phyloP scores from a whole-genome alignment of 202 grass and related monocot species.

The Digitaria exilis region DNA sequence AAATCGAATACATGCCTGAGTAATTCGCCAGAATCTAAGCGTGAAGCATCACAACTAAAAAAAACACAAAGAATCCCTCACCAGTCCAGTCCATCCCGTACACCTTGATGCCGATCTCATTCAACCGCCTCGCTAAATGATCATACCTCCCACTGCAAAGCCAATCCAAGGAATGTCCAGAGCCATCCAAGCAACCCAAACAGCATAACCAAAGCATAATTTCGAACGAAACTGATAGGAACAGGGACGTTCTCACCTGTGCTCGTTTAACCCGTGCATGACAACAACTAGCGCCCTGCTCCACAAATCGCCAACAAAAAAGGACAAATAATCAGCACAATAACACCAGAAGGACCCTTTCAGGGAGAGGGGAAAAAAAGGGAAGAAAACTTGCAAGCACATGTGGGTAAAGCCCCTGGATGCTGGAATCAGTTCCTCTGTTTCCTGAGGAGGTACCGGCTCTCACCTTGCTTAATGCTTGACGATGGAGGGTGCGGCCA shows the following conservation, averaged over 20 bases:
- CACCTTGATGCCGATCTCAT: conserved; percentile 81
- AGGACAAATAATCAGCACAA: conserved; percentile 20
- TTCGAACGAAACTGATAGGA: conserved; percentile 1
- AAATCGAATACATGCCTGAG: not conserved
- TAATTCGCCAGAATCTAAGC: not conserved
- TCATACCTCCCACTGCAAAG: conserved; percentile 85
- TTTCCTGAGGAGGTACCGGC: not conserved
- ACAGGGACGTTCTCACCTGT: conserved; percentile 56
- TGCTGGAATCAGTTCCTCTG: conserved; percentile 13
- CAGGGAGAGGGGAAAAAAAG: conserved; percentile 11
- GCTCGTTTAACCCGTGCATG: conserved; percentile 95
- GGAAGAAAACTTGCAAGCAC: not conserved
- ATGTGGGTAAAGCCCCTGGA: not conserved
- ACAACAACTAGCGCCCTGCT: conserved; percentile 78
- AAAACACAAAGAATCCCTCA: conserved; percentile 31
- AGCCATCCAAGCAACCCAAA: conserved; percentile 18
- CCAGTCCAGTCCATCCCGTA: conserved; percentile 97
- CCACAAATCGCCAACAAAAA: conserved; percentile 25
- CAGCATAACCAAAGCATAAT: not conserved
- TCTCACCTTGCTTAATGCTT: conserved; percentile 41
- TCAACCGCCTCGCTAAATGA: conserved; percentile 77
- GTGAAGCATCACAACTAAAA: not conserved
- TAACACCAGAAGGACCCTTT: not conserved
- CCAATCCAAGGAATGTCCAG: conserved; percentile 24
- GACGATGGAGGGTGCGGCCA: conserved; percentile 50